These are phyloP conservation scores for Aureobasidium sp. DNA, from an alignment of 2,329 filamentous ascomycete genomes.

Conservation along the genomic window DNA sequence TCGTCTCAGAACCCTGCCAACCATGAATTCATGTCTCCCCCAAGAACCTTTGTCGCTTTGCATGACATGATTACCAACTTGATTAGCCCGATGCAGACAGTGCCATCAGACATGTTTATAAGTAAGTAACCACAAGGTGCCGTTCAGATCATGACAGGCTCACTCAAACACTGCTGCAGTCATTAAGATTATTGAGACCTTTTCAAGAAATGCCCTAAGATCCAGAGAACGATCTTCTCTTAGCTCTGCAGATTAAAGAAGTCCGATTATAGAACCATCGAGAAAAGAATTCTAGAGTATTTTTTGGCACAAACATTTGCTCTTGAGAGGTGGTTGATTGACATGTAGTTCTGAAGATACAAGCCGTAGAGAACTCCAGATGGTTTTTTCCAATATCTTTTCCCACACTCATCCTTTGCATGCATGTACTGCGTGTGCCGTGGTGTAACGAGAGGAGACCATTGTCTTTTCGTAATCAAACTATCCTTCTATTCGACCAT, in stretches of 20 bases:
- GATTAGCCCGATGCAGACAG: no score
- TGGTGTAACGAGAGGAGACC: not conserved
- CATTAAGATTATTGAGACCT: no score
- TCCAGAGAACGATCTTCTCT: not conserved
- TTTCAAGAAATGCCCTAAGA: no score
- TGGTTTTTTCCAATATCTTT: not conserved
- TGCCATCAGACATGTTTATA: no score
- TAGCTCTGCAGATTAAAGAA: not conserved
- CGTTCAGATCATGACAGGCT: no score
- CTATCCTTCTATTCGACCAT: constrained; percentile 17
- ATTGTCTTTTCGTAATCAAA: not conserved
- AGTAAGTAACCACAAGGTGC: no score
- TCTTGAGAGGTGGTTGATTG: not conserved
- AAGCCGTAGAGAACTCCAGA: not conserved
- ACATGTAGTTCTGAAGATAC: not conserved
- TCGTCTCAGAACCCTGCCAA: no score
- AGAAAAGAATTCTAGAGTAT: not conserved
- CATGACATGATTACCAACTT: no score
- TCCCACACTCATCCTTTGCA: not conserved
- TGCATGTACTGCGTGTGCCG: not conserved
- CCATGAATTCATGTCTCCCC: no score
- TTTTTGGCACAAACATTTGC: no score
- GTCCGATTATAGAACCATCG: not conserved
- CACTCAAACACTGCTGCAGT: no score
- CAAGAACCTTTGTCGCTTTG: no score